A percentile compares a stretch with the other conserved stretches of the same genome.
Evolutionary conservation across 345 rosid genomes (phyloP).

Genomic region (Turnera subulata): DNA sequence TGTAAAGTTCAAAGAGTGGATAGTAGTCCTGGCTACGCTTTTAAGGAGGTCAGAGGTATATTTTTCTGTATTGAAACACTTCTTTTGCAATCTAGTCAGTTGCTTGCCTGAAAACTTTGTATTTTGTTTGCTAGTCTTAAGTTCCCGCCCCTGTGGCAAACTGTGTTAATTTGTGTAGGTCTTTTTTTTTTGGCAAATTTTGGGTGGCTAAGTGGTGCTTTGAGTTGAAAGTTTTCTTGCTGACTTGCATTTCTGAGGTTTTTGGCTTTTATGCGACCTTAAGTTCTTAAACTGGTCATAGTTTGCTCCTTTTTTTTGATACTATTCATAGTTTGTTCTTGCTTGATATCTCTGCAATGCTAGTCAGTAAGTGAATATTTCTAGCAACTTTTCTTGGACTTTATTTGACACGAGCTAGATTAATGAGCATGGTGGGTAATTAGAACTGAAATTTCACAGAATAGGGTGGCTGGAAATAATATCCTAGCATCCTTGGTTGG

Average conservation of each 20-base stretch:
- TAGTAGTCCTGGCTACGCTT: conserved; percentile 93
- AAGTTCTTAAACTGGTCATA: not conserved
- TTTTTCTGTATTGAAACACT: conserved; percentile 4
- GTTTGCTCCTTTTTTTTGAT: no score
- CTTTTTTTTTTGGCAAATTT: no score
- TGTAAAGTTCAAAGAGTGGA: conserved; percentile 98
- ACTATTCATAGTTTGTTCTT: not conserved
- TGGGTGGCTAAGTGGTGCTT: not conserved
- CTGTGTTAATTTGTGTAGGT: no score
- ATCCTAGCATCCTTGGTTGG: not conserved
- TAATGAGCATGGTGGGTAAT: no score
- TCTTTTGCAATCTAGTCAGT: not conserved
- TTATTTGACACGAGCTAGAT: no score
- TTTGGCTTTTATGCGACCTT: not conserved
- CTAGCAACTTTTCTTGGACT: not conserved
- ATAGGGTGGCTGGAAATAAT: not conserved
- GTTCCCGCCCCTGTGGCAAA: no score
- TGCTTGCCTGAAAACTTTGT: no score
- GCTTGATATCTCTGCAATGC: not conserved
- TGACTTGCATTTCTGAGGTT: not conserved
- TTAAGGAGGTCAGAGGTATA: conserved; percentile 83
- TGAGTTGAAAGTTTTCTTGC: not conserved
- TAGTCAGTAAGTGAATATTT: conserved; percentile 2
- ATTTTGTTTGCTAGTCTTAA: no score
- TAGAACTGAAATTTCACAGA: not conserved